These are phyloP conservation scores for Fusarium agapanthi DNA, from an alignment of 2,329 filamentous ascomycete genomes.

Conservation along the genomic window DNA sequence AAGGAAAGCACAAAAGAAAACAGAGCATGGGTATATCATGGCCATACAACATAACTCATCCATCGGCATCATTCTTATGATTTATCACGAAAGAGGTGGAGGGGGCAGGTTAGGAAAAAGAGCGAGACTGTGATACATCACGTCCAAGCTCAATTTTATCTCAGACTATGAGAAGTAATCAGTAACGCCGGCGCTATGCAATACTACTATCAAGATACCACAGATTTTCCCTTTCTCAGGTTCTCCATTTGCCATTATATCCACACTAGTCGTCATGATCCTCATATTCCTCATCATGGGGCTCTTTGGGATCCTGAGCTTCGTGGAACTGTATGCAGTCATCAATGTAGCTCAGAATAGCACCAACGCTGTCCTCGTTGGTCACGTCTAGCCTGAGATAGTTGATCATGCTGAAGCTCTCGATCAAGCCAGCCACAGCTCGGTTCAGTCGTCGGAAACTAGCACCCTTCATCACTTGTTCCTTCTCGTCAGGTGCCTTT, in stretches of 20 bases:
- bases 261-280: slow-evolving; percentile 44
- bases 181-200: slow-evolving; percentile 46
- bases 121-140: slow-evolving; percentile 10
- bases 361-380: slow-evolving; percentile 89
- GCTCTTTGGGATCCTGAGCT: slow-evolving; percentile 89
- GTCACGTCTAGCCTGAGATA: slow-evolving; percentile 90
- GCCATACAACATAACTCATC: neutral
- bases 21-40: neutral
- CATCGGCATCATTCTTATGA: neutral
- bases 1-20: slow-evolving; percentile 2
- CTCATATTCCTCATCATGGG: slow-evolving; percentile 65
- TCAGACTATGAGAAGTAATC: slow-evolving; percentile 31
- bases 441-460: slow-evolving; percentile 86
- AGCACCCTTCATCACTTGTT: slow-evolving; percentile 79
- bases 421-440: slow-evolving; percentile 89
- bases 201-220: slow-evolving; percentile 35
- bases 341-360: slow-evolving; percentile 89
- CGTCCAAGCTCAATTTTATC: slow-evolving; percentile 27
- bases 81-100: slow-evolving; percentile 29
- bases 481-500: slow-evolving; percentile 70
- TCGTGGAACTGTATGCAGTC: slow-evolving; percentile 94
- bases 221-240: slow-evolving; percentile 18
- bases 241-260: slow-evolving; percentile 7
- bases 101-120: neutral
- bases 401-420: slow-evolving; percentile 98